Percentiles rank a stretch among this genome's conserved stretches.
phyloP scores from a whole-genome alignment of 768 basidiomycete species.

The Lactarius pseudohatsudake region DNA sequence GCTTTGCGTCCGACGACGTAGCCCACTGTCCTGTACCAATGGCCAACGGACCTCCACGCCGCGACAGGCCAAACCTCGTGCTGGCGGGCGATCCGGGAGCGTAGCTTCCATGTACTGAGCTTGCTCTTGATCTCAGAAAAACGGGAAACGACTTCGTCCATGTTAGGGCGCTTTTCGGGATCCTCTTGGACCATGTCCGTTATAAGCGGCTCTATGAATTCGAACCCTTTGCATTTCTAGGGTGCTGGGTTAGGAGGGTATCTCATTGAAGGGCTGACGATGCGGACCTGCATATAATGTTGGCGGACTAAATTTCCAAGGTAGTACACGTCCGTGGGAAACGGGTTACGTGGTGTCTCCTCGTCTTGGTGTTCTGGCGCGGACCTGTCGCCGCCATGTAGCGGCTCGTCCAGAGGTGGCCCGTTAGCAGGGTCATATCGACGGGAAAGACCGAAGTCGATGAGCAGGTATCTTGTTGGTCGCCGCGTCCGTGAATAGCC shows the following conservation, averaged over 20 bases:
- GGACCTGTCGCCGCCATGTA: conserved; percentile 23
- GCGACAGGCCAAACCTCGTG: conserved; percentile 9
- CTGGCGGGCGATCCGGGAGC: conserved; percentile 9
- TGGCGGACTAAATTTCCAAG: conserved; percentile 15
- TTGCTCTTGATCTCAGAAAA: background rate
- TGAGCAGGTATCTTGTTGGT: conserved; percentile 11
- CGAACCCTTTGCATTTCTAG: conserved; percentile 11
- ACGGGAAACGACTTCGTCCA: conserved; percentile 36
- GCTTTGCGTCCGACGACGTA: conserved; percentile 8
- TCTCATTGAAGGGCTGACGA: background rate
- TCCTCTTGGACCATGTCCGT: conserved; percentile 40
- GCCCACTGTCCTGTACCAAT: conserved; percentile 9
- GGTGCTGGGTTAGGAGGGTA: background rate
- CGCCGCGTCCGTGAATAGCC: conserved; percentile 4
- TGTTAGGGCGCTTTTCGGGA: conserved; percentile 36
- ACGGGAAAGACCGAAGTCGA: conserved; percentile 21
- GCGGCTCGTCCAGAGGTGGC: conserved; percentile 12
- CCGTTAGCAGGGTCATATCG: conserved; percentile 13
- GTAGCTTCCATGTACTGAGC: conserved; percentile 7
- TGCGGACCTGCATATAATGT: conserved; percentile 1
- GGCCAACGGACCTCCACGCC: background rate
- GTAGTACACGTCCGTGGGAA: conserved; percentile 25
- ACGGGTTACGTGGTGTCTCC: conserved; percentile 17
- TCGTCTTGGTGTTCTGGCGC: conserved; percentile 20
- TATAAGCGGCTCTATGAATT: conserved; percentile 20